These are phyloP conservation scores for Lachancea meyersii DNA, from an alignment of 805 yeast species.

Conservation along the genomic window DNA sequence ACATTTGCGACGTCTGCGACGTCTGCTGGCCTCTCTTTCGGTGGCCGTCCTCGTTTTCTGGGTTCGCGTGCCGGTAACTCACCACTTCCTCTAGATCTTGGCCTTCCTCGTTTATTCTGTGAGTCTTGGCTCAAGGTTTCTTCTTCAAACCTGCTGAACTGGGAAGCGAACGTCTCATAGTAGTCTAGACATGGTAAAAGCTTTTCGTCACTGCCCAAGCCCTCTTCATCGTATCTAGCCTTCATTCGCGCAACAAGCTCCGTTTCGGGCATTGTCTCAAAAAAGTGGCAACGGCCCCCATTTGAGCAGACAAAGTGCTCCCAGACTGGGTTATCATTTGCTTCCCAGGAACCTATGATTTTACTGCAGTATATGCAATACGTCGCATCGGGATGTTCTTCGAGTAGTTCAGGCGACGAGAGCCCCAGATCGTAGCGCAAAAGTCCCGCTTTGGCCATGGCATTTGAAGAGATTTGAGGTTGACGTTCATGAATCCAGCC, in stretches of 20 bases:
- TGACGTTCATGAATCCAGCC: slow-evolving; percentile 25
- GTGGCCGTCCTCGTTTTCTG: slow-evolving; percentile 8
- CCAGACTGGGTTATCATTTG: slow-evolving; percentile 43
- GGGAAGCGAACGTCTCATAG: slow-evolving; percentile 2
- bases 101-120: slow-evolving; percentile 9
- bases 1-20: not conserved
- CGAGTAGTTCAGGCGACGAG: slow-evolving; percentile 13
- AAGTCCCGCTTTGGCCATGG: slow-evolving; percentile 54
- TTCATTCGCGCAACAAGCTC: not conserved
- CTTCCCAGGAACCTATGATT: slow-evolving; percentile 54
- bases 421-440: slow-evolving; percentile 45
- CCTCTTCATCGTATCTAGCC: not conserved
- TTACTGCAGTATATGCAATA: slow-evolving; percentile 54
- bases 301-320: slow-evolving; percentile 38
- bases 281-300: slow-evolving; percentile 23
- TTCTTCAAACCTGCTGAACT: slow-evolving; percentile 4
- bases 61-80: not conserved
- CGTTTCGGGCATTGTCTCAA: slow-evolving; percentile 10
- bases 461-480: slow-evolving; percentile 17
- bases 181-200: slow-evolving; percentile 6
- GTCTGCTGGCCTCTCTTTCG: slow-evolving; percentile 1
- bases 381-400: slow-evolving; percentile 42
- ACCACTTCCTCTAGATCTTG: slow-evolving; percentile 1
- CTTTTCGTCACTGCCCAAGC: not conserved
- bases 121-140: slow-evolving; percentile 1